Evolutionary conservation across 2,329 filamentous ascomycete genomes (phyloP), one percentile per base, ranked within the genome.

Genomic region (Scedosporium boydii): DNA sequence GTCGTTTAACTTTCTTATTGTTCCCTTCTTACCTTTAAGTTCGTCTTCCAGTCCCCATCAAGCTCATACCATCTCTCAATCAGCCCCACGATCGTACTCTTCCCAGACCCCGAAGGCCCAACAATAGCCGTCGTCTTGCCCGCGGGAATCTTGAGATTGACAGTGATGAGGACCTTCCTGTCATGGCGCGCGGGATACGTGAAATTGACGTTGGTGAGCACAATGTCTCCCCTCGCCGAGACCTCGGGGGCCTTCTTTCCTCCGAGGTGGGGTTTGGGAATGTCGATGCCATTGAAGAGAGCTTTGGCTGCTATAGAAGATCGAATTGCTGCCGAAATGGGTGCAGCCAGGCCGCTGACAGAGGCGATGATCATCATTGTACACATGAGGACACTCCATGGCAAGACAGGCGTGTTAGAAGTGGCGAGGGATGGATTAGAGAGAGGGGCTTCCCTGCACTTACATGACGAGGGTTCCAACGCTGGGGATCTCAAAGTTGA

Each of bases 91-190:
- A 91, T 84, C 0, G 89, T 92, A 59, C 85, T 89, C 71, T 92
- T 93, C 0, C 89, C 89, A 4, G 82, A 86, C 0, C 89, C 89
- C 2, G 86, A 89, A 0, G 87, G 83, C 0, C 89, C 89, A 21
- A 92, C 88, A 18, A 92, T 87, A 2, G 89, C 89, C 0, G 87
- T 90, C 2, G 87, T 81, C 68, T 89, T 88, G 21, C 87, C 86
- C 6, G 82, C 78, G 64, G 82, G 77, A 62, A 91, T 82, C 0
- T 72, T 76, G 7, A 90, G 73, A 67, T 81, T 78, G 2, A 90
- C 71, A 2, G 79, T 74, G 66, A 88, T 80, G 1, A 90, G 72
- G 0, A 90, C 83, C 67, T 84, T 84, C 64, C 87, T 81, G 63
- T 86, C 80, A 0, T 85, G 84, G 12, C 87, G 78, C 58, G 77